Percentiles rank a stretch among this genome's conserved stretches.
Evolutionary conservation across 1,139 yeast species (phyloP).

Genomic region (Kodamaea arcana): DNA sequence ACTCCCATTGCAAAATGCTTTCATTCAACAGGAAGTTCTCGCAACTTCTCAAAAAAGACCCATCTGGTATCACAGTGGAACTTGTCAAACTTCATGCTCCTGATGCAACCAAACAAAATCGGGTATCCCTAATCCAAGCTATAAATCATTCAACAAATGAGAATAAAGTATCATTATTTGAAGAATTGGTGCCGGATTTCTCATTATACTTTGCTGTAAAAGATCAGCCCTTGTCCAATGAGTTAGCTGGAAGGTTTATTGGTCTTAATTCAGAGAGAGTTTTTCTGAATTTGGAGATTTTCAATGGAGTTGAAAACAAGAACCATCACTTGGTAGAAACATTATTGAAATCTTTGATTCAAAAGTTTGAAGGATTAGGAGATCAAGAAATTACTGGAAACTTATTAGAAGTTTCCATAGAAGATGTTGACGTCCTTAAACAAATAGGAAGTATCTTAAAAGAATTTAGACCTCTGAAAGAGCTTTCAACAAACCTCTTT

Average conservation of each 20-base stretch:
- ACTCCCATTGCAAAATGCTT: neutral
- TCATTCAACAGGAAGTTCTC: slow-evolving; percentile 4
- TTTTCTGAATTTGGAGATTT: slow-evolving; percentile 31
- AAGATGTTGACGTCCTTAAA: neutral
- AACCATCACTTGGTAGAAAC: slow-evolving; percentile 13
- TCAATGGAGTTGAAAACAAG: slow-evolving; percentile 14
- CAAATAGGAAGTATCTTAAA: neutral
- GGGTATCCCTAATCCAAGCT: slow-evolving; percentile 10
- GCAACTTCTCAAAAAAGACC: slow-evolving; percentile 8
- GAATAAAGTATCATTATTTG: slow-evolving; percentile 9
- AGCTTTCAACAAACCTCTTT: neutral
- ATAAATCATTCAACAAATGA: slow-evolving; percentile 9
- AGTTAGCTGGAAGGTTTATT: slow-evolving; percentile 19
- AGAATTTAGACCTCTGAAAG: neutral
- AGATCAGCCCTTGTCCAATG: slow-evolving; percentile 10
- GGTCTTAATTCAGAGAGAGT: slow-evolving; percentile 41
- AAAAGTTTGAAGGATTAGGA: slow-evolving; percentile 10
- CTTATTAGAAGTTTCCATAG: neutral
- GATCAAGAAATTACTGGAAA: neutral
- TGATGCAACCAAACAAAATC: slow-evolving; percentile 4
- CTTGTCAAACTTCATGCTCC: slow-evolving; percentile 5
- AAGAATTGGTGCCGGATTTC: slow-evolving; percentile 25
- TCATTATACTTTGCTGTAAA: slow-evolving; percentile 29
- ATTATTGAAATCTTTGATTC: slow-evolving; percentile 19
- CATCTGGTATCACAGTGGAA: slow-evolving; percentile 10